Evolutionary conservation across 2,329 filamentous ascomycete genomes (phyloP), one percentile per base, ranked within the genome.

Genomic region (Microthyrium microscopicum): DNA sequence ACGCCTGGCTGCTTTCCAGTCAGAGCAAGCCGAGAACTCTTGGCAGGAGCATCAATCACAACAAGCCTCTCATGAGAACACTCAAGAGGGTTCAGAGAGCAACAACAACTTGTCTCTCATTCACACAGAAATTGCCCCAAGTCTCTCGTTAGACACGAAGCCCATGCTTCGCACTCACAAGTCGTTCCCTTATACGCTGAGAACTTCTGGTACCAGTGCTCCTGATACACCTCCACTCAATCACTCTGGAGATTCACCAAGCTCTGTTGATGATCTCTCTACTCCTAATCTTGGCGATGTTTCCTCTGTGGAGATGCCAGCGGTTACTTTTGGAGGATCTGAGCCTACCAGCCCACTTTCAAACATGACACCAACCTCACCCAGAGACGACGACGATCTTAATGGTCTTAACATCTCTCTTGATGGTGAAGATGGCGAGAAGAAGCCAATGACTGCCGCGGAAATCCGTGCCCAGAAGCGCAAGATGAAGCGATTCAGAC

Each of bases 401-500:
- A 53, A 59, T 16, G 58, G 55, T 24, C 48, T 51, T 13, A 53
- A 52, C n/a, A 31, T 40, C 8, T 40, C 30, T 13, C 40, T 36
- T 18, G 51, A 53, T 12, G 47, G 44, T 5, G 34, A 30, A 29
- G 50, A 54, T n/a, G 31, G 25, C 11, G 27, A 24, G 31, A 26
- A 35, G 44, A 48, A 20, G 34, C 29, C 13, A 7, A 32, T 62
- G 49, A 60, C 60, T 6, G 59, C 60, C 16, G 59, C 58, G 17
- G 61, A 64, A 40, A 48, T 62, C 16, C 51, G 60, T 21, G 58
- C 59, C 6, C 58, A 61, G 35, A 64, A 64, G 46, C 55, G 61
- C 32, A 65, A 62, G 50, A 67, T 66, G 79, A 87, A 87, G 62
- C 66, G 81, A 37, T 87, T 87, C 50, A 70, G 85, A 43, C 73